These are phyloP conservation scores for Exophiala alcalophila DNA, from an alignment of 2,329 filamentous ascomycete genomes.

Conservation along the genomic window DNA sequence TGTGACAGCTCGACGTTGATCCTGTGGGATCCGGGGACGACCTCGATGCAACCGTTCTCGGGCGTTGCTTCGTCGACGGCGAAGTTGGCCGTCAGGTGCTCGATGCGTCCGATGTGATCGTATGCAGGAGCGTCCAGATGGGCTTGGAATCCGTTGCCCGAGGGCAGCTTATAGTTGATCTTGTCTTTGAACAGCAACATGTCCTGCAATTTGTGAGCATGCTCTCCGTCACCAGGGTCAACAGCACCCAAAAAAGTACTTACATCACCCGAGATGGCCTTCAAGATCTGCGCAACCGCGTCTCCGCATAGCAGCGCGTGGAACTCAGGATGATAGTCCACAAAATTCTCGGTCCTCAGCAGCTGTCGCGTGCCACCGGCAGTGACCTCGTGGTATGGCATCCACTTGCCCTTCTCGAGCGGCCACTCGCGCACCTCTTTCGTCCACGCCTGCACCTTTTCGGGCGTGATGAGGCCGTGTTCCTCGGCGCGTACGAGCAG, in stretches of 20 bases:
- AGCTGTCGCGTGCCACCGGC: slow-evolving; percentile 34
- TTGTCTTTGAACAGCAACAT: slow-evolving; percentile 40
- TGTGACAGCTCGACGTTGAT: slow-evolving; percentile 35
- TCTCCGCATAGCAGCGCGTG: slow-evolving; percentile 32
- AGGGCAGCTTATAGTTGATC: slow-evolving; percentile 39
- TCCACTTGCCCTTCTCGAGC: slow-evolving; percentile 35
- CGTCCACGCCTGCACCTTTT: slow-evolving; percentile 31
- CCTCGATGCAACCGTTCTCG: slow-evolving; percentile 37
- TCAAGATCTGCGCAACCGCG: slow-evolving; percentile 32
- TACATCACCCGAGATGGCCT: slow-evolving; percentile 33
- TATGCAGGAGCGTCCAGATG: slow-evolving; percentile 40
- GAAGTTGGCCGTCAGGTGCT: slow-evolving; percentile 38
- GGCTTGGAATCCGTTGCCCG: slow-evolving; percentile 37
- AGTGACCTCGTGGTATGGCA: slow-evolving; percentile 37
- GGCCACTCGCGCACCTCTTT: slow-evolving; percentile 33
- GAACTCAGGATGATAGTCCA: slow-evolving; percentile 34
- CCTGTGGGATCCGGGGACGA: slow-evolving; percentile 37
- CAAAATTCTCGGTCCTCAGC: slow-evolving; percentile 38
- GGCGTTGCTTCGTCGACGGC: slow-evolving; percentile 36
- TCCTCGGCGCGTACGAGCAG: slow-evolving; percentile 31
- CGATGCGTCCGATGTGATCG: slow-evolving; percentile 36
- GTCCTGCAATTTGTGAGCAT: slow-evolving; percentile 24
- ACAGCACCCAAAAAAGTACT: slow-evolving; percentile 4
- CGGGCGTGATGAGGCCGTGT: slow-evolving; percentile 32
- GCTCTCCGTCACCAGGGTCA: not conserved